Evolutionary conservation across 371 early-diverging fungal genomes (phyloP).

Genomic region (Parasitella parasitica): DNA sequence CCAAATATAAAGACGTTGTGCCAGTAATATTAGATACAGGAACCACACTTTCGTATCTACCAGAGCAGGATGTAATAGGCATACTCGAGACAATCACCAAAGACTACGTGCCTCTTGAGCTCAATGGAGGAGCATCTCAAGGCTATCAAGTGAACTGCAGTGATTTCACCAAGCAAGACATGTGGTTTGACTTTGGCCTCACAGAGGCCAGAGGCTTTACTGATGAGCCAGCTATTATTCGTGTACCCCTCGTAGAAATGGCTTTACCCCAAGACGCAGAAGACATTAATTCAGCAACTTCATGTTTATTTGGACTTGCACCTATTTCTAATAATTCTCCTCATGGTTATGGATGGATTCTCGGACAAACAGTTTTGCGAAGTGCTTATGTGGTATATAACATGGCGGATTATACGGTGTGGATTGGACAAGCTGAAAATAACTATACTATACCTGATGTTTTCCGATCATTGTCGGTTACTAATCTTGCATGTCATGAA

Average conservation of each 20-base stretch:
- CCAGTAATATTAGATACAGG: conserved; percentile 36
- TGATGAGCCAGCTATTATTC: conserved; percentile 7
- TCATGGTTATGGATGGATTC: conserved; percentile 21
- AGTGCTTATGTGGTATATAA: conserved; percentile 38
- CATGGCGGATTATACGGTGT: conserved; percentile 18
- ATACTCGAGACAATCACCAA: conserved; percentile 9
- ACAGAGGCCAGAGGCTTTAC: not conserved
- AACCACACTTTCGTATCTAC: conserved; percentile 28
- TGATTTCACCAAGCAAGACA: not conserved
- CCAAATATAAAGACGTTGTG: conserved; percentile 4
- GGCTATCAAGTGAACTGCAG: conserved; percentile 21
- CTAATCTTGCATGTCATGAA: not conserved
- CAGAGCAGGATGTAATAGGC: not conserved
- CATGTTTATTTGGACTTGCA: conserved; percentile 33
- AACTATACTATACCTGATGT: no score
- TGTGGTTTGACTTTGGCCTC: conserved; percentile 21
- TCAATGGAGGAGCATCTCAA: conserved; percentile 6
- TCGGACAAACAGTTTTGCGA: conserved; percentile 32
- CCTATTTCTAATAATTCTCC: conserved; percentile 12
- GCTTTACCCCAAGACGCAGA: conserved; percentile 21
- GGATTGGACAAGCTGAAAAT: conserved; percentile 17
- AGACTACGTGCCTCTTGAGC: conserved; percentile 2
- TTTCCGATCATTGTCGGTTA: conserved; percentile 1
- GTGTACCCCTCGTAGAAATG: conserved; percentile 21
- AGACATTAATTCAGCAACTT: conserved; percentile 7